Conservation (phyloP, 306 rosid species). For the Cucurbita pepo region DNA sequence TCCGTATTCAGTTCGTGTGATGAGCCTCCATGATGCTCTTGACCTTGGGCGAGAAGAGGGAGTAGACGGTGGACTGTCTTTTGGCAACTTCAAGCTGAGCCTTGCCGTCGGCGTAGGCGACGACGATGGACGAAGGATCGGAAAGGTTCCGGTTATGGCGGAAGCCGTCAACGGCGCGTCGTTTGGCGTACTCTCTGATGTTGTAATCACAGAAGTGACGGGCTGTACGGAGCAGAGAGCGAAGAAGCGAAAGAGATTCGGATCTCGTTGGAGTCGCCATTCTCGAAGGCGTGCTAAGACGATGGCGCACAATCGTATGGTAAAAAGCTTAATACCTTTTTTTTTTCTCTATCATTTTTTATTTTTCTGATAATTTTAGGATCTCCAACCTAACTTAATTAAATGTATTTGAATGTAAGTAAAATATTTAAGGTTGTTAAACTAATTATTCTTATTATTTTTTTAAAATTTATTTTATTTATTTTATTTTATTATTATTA, state of each 20-base stretch:
- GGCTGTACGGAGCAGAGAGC: constrained; percentile 45
- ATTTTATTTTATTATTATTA: no score
- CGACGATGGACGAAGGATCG: constrained; percentile 17
- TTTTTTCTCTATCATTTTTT: no score
- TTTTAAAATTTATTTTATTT: no score
- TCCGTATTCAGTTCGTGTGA: neutral
- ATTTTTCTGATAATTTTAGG: no score
- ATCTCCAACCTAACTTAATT: no score
- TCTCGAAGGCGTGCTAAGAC: neutral
- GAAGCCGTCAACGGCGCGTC: constrained; percentile 52
- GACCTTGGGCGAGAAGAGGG: constrained; percentile 40
- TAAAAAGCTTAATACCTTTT: neutral
- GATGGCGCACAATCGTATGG: neutral
- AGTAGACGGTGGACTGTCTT: constrained; percentile 43
- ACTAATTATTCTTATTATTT: no score
- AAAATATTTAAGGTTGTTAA: no score
- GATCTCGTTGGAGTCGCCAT: constrained; percentile 27
- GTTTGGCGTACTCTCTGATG: constrained; percentile 61
- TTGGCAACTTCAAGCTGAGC: constrained; percentile 42
- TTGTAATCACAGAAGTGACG: constrained; percentile 59
- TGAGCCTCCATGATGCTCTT: constrained; percentile 53
- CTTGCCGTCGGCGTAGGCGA: constrained; percentile 35
- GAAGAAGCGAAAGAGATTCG: constrained; percentile 32
- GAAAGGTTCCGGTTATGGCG: constrained; percentile 36
- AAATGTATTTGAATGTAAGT: no score